phyloP scores from a whole-genome alignment of 2,329 filamentous ascomycete species.

The Tolypocladium guangdongense region DNA sequence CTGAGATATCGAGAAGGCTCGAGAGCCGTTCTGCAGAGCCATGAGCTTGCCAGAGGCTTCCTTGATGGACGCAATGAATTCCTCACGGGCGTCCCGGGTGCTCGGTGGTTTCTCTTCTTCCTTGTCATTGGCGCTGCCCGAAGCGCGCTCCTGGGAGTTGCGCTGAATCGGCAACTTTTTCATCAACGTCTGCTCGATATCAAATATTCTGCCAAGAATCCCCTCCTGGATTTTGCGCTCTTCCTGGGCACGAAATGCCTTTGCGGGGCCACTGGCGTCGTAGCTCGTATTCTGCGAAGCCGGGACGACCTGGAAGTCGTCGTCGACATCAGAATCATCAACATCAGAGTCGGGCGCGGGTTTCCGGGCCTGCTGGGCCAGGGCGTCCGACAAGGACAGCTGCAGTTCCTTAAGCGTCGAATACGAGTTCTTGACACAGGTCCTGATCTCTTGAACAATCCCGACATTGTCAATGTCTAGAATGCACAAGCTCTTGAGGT shows the following conservation, averaged over 20 bases:
- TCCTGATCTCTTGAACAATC: slow-evolving; percentile 41
- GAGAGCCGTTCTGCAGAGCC: slow-evolving; percentile 26
- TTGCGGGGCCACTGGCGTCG: slow-evolving; percentile 31
- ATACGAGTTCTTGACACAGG: slow-evolving; percentile 43
- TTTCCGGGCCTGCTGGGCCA: slow-evolving; percentile 32
- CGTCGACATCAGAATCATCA: slow-evolving; percentile 42
- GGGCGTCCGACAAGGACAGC: slow-evolving; percentile 44
- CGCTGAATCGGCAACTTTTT: slow-evolving; percentile 22
- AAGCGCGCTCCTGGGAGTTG: slow-evolving; percentile 9
- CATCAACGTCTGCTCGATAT: slow-evolving; percentile 29
- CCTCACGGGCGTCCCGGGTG: slow-evolving; percentile 15
- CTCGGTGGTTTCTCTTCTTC: slow-evolving; percentile 9
- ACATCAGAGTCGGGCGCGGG: slow-evolving; percentile 26
- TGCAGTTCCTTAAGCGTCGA: slow-evolving; percentile 42
- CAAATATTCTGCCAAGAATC: slow-evolving; percentile 41
- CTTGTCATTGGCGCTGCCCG: slow-evolving; percentile 8
- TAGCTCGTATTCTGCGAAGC: slow-evolving; percentile 17
- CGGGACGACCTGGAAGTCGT: slow-evolving; percentile 40
- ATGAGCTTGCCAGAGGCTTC: slow-evolving; percentile 32
- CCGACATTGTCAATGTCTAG: slow-evolving; percentile 52
- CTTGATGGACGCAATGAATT: slow-evolving; percentile 23
- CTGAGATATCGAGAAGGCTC: slow-evolving; percentile 22
- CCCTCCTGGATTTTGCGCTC: slow-evolving; percentile 44
- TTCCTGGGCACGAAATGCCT: slow-evolving; percentile 37
- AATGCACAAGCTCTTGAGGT: slow-evolving; percentile 40